Conservation (phyloP, 345 rosid species). For the Populus pruinosa region DNA sequence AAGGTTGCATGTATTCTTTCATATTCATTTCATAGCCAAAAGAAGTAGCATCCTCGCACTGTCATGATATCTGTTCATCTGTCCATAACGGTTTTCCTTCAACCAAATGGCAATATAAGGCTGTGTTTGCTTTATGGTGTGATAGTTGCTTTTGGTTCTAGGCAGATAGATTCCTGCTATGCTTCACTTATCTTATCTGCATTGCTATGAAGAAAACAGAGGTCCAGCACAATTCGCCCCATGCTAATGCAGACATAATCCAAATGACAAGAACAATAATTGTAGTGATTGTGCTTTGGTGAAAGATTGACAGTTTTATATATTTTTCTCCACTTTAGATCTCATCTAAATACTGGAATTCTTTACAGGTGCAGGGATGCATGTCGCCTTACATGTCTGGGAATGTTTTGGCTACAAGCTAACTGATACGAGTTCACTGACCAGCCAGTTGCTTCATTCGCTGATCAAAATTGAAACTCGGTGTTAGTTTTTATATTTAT, state of each 20-base stretch:
- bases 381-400: conserved; percentile 71
- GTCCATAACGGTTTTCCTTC: background rate
- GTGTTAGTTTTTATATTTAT: background rate
- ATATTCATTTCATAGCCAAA: background rate
- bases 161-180: background rate
- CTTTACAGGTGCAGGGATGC: conserved; percentile 68
- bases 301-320: background rate
- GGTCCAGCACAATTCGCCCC: background rate
- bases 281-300: background rate
- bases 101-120: background rate
- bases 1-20: background rate
- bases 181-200: background rate
- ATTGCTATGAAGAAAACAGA: background rate
- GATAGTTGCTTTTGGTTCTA: background rate
- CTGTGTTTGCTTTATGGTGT: background rate
- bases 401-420: conserved; percentile 55
- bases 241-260: background rate
- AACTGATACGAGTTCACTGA: conserved; percentile 11
- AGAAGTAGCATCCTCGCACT: background rate
- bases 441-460: background rate
- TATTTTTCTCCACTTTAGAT: background rate
- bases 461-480: background rate
- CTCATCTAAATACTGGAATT: background rate
- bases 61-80: background rate
- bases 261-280: background rate